phyloP scores from a whole-genome alignment of 192 early-diverging fungal genomes.

The Coemansia sp. region DNA sequence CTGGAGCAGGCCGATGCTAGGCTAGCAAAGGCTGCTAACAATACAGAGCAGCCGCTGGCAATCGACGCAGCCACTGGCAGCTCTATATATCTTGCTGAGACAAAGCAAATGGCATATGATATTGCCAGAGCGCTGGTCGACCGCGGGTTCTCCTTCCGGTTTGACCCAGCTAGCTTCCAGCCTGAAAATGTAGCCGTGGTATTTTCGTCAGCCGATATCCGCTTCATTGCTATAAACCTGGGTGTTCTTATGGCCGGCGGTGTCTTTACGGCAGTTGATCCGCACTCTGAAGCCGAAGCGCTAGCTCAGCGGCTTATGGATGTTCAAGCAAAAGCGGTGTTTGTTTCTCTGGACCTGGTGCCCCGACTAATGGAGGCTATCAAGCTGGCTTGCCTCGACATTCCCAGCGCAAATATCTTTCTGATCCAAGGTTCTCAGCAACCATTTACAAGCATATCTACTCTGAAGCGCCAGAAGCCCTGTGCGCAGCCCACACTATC shows the following conservation, averaged over 20 bases:
- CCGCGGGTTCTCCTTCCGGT: constrained; percentile 10
- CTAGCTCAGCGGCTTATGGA: constrained; percentile 13
- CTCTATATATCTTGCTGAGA: constrained; percentile 18
- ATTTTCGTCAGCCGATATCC: constrained; percentile 13
- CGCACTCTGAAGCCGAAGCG: background rate
- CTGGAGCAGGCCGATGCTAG: constrained; percentile 25
- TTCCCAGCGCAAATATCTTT: constrained; percentile 4
- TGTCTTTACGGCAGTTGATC: constrained; percentile 16
- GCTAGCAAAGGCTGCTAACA: background rate
- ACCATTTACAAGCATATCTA: background rate
- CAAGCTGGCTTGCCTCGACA: background rate
- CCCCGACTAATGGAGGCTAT: constrained; percentile 9
- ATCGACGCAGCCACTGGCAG: constrained; percentile 14
- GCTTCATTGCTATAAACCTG: constrained; percentile 22
- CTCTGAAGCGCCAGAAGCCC: background rate
- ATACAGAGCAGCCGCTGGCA: constrained; percentile 11
- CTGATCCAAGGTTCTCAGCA: background rate
- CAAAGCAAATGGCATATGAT: constrained; percentile 11
- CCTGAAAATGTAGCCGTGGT: constrained; percentile 2
- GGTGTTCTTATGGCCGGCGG: constrained; percentile 38
- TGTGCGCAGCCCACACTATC: background rate
- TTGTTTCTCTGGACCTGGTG: constrained; percentile 24
- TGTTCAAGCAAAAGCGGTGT: constrained; percentile 7
- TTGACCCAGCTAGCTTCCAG: background rate
- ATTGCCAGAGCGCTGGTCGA: constrained; percentile 13